Evolutionary conservation across 805 yeast genomes (phyloP).

Genomic region (Teunomyces tritomae): DNA sequence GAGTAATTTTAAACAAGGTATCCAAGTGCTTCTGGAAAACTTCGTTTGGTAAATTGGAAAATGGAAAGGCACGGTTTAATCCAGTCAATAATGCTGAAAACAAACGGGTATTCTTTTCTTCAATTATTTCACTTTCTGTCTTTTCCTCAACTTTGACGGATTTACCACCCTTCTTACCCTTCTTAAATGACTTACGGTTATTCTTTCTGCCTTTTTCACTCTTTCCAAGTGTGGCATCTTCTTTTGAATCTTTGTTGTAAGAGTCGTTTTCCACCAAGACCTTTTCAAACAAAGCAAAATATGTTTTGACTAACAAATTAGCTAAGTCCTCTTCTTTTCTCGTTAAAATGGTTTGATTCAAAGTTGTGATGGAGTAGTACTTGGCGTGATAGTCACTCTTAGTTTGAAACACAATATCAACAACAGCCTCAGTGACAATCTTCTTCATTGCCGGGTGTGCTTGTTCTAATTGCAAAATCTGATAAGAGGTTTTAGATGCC

Average conservation of each 20-base stretch:
- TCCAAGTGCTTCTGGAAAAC: constrained; percentile 74
- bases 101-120: constrained; percentile 80
- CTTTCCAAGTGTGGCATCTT: constrained; percentile 46
- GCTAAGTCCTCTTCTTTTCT: constrained; percentile 78
- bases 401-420: constrained; percentile 74
- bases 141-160: constrained; percentile 63
- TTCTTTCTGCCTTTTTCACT: constrained; percentile 55
- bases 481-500: constrained; percentile 82
- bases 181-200: constrained; percentile 66
- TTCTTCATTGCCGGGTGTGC: constrained; percentile 95
- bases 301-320: constrained; percentile 76
- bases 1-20: constrained; percentile 85
- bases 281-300: constrained; percentile 83
- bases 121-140: constrained; percentile 59
- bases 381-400: constrained; percentile 77
- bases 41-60: constrained; percentile 69
- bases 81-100: constrained; percentile 93
- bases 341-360: constrained; percentile 89
- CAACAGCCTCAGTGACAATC: constrained; percentile 72
- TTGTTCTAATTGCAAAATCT: constrained; percentile 75
- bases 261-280: constrained; percentile 64
- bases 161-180: constrained; percentile 85
- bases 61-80: constrained; percentile 93
- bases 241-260: constrained; percentile 27
- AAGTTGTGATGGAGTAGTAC: constrained; percentile 82